Evolutionary conservation across 2,329 filamentous ascomycete species (phyloP).

Genomic region (Ophiognomonia clavigignenti-juglandacearum): DNA sequence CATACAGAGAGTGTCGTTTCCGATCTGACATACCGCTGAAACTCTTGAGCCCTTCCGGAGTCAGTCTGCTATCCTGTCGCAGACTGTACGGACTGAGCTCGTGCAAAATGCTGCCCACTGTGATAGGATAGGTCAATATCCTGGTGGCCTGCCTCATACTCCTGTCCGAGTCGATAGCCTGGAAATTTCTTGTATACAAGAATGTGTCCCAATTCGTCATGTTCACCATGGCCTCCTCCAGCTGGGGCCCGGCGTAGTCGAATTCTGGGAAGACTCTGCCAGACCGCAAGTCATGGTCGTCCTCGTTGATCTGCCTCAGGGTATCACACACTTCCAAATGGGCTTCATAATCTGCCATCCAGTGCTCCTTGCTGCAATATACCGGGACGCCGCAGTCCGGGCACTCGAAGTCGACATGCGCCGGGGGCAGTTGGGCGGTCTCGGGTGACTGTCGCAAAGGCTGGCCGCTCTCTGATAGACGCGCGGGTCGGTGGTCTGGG

Average conservation of each 20-base stretch:
- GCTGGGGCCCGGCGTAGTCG: slow-evolving; percentile 80
- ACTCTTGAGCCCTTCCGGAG: slow-evolving; percentile 85
- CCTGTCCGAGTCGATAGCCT: slow-evolving; percentile 85
- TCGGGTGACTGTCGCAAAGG: slow-evolving; percentile 43
- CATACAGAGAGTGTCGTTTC: too few species aligned
- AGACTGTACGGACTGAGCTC: slow-evolving; percentile 91
- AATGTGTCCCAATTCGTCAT: slow-evolving; percentile 99
- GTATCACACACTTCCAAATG: slow-evolving; percentile 92
- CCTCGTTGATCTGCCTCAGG: slow-evolving; percentile 89
- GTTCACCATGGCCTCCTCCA: slow-evolving; percentile 90
- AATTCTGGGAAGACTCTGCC: slow-evolving; percentile 93
- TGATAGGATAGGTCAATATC: slow-evolving; percentile 88
- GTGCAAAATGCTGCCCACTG: slow-evolving; percentile 85
- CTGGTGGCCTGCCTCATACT: slow-evolving; percentile 90
- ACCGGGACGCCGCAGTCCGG: slow-evolving; percentile 93
- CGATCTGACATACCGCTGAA: slow-evolving; percentile 77
- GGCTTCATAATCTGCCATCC: slow-evolving; percentile 90
- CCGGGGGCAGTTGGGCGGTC: slow-evolving; percentile 58
- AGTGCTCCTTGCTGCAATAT: slow-evolving; percentile 91
- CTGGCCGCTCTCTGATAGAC: slow-evolving; percentile 62
- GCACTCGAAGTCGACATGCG: slow-evolving; percentile 89
- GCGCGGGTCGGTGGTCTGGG: slow-evolving; percentile 74
- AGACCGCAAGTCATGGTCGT: slow-evolving; percentile 90
- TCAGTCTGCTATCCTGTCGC: slow-evolving; percentile 69
- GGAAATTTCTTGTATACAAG: slow-evolving; percentile 86